These are phyloP conservation scores for Aspergillus neoniger DNA, from an alignment of 2,329 filamentous ascomycete genomes.

Conservation along the genomic window DNA sequence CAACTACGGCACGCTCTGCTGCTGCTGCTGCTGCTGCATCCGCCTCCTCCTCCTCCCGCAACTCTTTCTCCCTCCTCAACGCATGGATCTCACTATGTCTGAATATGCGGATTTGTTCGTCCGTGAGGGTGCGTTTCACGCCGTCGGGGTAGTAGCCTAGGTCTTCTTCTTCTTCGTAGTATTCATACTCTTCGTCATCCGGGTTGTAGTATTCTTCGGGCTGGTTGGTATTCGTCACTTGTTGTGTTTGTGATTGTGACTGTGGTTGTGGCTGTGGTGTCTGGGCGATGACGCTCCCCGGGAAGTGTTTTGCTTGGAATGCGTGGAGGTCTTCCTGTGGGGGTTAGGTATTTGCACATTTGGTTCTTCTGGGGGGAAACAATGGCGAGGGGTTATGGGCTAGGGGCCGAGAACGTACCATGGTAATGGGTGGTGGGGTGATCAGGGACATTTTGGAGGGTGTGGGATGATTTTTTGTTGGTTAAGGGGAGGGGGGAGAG, in stretches of 20 bases:
- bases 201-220: neutral
- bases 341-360: neutral
- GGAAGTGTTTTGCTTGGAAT: slow-evolving; percentile 65
- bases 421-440: neutral
- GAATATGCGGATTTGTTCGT: slow-evolving; percentile 88
- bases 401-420: neutral
- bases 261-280: neutral
- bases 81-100: slow-evolving; percentile 82
- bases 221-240: neutral
- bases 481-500: neutral
- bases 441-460: neutral
- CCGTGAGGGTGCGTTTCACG: slow-evolving; percentile 82
- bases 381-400: neutral
- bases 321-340: slow-evolving; percentile 59
- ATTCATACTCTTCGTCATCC: neutral
- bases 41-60: slow-evolving; percentile 32
- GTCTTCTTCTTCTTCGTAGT: slow-evolving; percentile 50
- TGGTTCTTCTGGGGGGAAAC: neutral
- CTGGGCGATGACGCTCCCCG: slow-evolving; percentile 13
- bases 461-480: neutral
- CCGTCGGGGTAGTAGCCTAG: slow-evolving; percentile 87
- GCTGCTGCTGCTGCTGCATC: slow-evolving; percentile 18
- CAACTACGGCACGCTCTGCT: neutral
- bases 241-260: neutral
- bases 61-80: slow-evolving; percentile 58